Evolutionary conservation across 306 rosid species (phyloP).

Genomic region (Lathyrus oleraceus): DNA sequence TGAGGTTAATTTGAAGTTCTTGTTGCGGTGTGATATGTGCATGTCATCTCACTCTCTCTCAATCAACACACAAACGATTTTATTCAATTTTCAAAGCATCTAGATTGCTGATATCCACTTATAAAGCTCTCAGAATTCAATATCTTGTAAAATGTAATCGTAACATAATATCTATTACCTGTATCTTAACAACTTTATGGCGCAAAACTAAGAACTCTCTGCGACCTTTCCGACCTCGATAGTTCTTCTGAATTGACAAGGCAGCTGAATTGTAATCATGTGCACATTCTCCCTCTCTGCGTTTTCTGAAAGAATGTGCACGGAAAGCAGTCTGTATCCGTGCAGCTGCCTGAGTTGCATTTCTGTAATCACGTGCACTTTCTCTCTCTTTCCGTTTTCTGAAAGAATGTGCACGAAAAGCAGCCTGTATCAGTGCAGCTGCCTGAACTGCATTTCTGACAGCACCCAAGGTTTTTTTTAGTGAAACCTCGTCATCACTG

Average conservation of each 20-base stretch:
- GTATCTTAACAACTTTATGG: conserved; percentile 84
- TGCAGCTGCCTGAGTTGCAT: conserved; percentile 94
- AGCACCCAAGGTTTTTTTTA: conserved; percentile 67
- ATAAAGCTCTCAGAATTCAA: conserved; percentile 19
- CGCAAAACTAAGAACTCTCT: conserved; percentile 74
- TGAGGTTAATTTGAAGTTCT: conserved; percentile 10
- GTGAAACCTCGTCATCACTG: conserved; percentile 60
- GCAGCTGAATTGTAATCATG: conserved; percentile 64
- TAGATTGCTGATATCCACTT: conserved; percentile 6
- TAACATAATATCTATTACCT: conserved; percentile 55
- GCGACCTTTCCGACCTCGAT: conserved; percentile 89
- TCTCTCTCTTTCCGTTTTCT: conserved; percentile 53
- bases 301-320: conserved; percentile 77
- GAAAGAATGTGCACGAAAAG: conserved; percentile 90
- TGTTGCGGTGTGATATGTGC: background rate
- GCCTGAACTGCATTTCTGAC: conserved; percentile 89
- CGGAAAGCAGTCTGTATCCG: conserved; percentile 95
- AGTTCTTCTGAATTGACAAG: conserved; percentile 87
- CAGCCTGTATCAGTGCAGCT: conserved; percentile 90
- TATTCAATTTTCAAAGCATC: conserved; percentile 3
- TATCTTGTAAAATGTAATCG: conserved; percentile 11
- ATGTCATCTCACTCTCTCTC: background rate
- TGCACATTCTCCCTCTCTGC: conserved; percentile 25
- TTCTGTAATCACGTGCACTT: conserved; percentile 38
- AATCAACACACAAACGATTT: background rate